Conservation (phyloP, 2,329 filamentous ascomycete genomes). For the Diaporthe aspalathi region DNA sequence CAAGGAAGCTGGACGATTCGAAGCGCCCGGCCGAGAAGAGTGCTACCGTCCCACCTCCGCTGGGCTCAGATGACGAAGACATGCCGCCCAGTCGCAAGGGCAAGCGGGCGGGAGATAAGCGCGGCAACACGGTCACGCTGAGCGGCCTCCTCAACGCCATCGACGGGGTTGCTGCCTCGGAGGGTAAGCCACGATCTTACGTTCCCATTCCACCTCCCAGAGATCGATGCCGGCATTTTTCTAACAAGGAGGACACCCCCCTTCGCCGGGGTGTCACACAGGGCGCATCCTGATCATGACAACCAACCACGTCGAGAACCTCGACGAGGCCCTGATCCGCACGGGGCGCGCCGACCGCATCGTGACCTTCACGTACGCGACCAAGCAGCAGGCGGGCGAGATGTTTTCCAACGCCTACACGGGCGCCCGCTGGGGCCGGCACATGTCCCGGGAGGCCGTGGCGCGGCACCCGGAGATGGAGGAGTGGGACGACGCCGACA, state of each 20-base stretch:
- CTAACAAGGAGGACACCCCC: neutral
- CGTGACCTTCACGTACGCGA: slow-evolving; percentile 33
- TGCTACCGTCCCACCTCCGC: too few relatives aligned
- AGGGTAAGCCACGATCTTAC: slow-evolving; percentile 23
- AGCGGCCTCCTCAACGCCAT: slow-evolving; percentile 37
- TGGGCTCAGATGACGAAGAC: neutral
- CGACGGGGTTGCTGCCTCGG: slow-evolving; percentile 35
- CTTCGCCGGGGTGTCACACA: neutral
- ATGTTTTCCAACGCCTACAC: slow-evolving; percentile 36
- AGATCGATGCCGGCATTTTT: neutral
- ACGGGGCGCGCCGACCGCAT: slow-evolving; percentile 36
- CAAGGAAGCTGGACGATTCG: neutral
- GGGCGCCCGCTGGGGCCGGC: slow-evolving; percentile 33
- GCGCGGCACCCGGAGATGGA: slow-evolving; percentile 32
- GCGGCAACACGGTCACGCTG: slow-evolving; percentile 32
- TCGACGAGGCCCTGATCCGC: slow-evolving; percentile 37
- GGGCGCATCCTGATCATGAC: slow-evolving; percentile 38
- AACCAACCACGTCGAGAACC: slow-evolving; percentile 36
- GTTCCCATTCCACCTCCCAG: neutral
- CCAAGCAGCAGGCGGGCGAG: slow-evolving; percentile 32
- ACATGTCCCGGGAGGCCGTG: slow-evolving; percentile 20
- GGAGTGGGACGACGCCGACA: slow-evolving; percentile 35
- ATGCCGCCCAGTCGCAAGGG: neutral
- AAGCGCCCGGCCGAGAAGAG: neutral
- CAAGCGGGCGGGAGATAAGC: neutral